Evolutionary conservation across 129 eudicot species (phyloP).

Genomic region (Centella asiatica): DNA sequence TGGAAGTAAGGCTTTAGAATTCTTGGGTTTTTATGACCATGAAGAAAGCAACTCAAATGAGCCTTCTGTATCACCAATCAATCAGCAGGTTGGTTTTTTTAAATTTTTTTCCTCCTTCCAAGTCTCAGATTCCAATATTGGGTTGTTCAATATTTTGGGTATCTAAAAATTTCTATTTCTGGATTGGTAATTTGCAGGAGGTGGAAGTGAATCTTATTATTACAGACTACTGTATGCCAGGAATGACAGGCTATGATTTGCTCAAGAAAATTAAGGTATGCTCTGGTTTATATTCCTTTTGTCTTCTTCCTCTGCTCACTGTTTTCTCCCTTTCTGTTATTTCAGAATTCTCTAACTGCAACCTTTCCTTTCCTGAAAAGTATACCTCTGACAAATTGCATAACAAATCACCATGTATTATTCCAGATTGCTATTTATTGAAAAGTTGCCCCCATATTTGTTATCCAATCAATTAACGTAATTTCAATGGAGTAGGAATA

Average conservation of each 20-base stretch:
- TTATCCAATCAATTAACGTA: too few relatives aligned
- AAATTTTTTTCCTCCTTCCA: not conserved
- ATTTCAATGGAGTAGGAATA: too few relatives aligned
- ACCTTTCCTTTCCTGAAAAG: slow-evolving; percentile 5
- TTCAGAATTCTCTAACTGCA: not conserved
- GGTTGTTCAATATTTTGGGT: not conserved
- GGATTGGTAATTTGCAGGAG: slow-evolving; percentile 34
- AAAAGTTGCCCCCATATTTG: not conserved
- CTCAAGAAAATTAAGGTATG: slow-evolving; percentile 61
- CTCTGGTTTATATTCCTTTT: slow-evolving; percentile 6
- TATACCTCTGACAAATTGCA: not conserved
- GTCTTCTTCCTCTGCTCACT: slow-evolving; percentile 3
- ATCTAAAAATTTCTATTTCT: not conserved
- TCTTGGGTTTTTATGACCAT: slow-evolving; percentile 66
- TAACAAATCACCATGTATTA: not conserved
- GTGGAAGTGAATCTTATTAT: slow-evolving; percentile 84
- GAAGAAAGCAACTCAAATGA: slow-evolving; percentile 27
- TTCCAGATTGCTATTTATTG: slow-evolving; percentile 1
- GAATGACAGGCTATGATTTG: slow-evolving; percentile 97
- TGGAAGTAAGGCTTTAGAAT: slow-evolving; percentile 76
- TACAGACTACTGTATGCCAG: slow-evolving; percentile 98
- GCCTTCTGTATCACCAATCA: slow-evolving; percentile 44
- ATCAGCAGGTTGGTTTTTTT: slow-evolving; percentile 36
- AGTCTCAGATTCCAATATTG: not conserved
- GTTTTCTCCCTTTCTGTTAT: not conserved